Conservation (phyloP, 371 early-diverging fungal species). For the Mortierella sp. region DNA sequence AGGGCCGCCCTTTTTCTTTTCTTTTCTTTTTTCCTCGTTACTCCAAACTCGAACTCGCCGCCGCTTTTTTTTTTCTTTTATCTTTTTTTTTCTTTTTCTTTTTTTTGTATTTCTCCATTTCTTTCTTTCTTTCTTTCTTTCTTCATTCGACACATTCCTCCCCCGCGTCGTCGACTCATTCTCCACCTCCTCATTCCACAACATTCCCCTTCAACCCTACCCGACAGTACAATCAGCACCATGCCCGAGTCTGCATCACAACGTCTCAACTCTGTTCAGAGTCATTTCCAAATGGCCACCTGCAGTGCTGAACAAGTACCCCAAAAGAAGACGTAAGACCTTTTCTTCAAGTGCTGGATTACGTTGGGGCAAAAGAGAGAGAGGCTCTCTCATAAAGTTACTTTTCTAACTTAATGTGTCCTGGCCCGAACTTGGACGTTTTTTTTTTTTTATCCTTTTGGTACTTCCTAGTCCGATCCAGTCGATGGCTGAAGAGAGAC, state of each 20-base stretch:
- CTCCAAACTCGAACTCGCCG: not conserved
- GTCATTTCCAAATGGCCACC: conserved; percentile 35
- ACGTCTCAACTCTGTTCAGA: conserved; percentile 35
- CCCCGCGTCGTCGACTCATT: not conserved
- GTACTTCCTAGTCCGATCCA: conserved; percentile 5
- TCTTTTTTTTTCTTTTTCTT: not conserved
- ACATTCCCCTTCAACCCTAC: not conserved
- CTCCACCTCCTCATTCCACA: not conserved
- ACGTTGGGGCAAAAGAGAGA: too few species aligned
- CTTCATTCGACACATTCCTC: not conserved
- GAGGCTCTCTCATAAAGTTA: too few species aligned
- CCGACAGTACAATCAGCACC: not conserved
- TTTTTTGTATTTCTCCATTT: not conserved
- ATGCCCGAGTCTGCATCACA: conserved; percentile 38
- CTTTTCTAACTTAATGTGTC: not conserved
- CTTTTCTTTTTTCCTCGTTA: not conserved
- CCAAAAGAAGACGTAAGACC: conserved; percentile 34
- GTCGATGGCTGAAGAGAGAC: conserved; percentile 68
- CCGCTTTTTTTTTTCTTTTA: not conserved
- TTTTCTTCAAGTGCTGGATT: not conserved
- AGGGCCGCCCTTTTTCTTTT: not conserved
- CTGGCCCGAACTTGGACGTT: not conserved
- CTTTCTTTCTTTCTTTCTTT: not conserved
- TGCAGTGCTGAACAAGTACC: conserved; percentile 45
- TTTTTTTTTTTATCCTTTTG: not conserved